phyloP scores from a whole-genome alignment of 2,329 filamentous ascomycete genomes.

The Macrophomina pseudophaseolina region DNA sequence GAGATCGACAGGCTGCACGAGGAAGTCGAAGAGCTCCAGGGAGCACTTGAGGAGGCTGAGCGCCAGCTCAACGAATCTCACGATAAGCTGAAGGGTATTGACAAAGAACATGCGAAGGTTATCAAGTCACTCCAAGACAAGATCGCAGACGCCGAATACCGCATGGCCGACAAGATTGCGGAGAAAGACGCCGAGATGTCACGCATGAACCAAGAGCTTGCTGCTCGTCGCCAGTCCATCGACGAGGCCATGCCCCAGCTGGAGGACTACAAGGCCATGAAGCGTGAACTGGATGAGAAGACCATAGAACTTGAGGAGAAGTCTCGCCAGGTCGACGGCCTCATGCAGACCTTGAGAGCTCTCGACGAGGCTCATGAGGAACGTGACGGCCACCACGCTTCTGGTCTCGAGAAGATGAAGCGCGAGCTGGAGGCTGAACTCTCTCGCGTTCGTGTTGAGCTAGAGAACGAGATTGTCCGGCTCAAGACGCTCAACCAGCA shows the following conservation, averaged over 20 bases:
- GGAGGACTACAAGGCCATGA: slow-evolving; percentile 21
- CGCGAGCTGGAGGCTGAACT: slow-evolving; percentile 21
- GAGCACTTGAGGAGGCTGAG: slow-evolving; percentile 11
- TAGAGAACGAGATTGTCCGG: slow-evolving; percentile 25
- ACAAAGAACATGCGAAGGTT: slow-evolving; percentile 24
- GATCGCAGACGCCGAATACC: slow-evolving; percentile 24
- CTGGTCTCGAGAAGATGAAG: slow-evolving; percentile 21
- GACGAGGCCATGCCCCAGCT: slow-evolving; percentile 25
- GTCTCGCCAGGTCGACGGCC: slow-evolving; percentile 27
- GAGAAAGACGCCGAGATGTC: slow-evolving; percentile 26
- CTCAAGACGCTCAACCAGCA: slow-evolving; percentile 26
- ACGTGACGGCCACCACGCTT: slow-evolving; percentile 25
- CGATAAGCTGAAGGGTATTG: slow-evolving; percentile 13
- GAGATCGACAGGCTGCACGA: slow-evolving; percentile 24
- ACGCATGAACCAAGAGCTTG: slow-evolving; percentile 26
- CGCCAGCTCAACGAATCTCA: slow-evolving; percentile 21
- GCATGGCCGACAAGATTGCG: slow-evolving; percentile 23
- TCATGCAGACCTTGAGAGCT: slow-evolving; percentile 23
- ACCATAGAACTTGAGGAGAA: slow-evolving; percentile 25
- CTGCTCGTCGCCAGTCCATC: slow-evolving; percentile 25
- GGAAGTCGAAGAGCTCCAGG: slow-evolving; percentile 25
- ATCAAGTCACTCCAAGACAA: slow-evolving; percentile 24
- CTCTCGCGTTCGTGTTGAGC: slow-evolving; percentile 10
- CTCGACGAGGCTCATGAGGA: slow-evolving; percentile 25
- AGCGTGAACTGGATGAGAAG: slow-evolving; percentile 25